phyloP scores from a whole-genome alignment of 495 filamentous ascomycete species.

The Sphaerosporella brunnea region DNA sequence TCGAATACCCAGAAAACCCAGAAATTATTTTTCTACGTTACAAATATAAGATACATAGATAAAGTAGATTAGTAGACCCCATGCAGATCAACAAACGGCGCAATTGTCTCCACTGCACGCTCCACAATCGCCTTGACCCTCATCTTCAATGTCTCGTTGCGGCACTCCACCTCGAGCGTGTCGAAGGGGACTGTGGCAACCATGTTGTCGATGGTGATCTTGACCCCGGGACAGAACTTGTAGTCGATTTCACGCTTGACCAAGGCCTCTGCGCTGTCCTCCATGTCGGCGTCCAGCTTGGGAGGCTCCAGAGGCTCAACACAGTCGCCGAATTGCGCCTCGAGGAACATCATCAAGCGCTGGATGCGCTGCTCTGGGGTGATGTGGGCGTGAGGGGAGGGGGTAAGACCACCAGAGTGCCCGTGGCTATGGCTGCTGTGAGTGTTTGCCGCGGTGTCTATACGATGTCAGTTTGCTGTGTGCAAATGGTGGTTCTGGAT shows the following conservation, averaged over 20 bases:
- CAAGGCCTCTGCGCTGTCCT: slow-evolving; percentile 8
- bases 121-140: slow-evolving; percentile 78
- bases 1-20: too few species aligned
- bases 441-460: slow-evolving; percentile 34
- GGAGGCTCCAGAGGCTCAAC: slow-evolving; percentile 47
- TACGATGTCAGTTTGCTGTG: slow-evolving; percentile 25
- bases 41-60: too few species aligned
- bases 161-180: slow-evolving; percentile 72
- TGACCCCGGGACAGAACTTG: slow-evolving; percentile 65
- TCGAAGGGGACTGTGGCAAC: slow-evolving; percentile 83
- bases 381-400: slow-evolving; percentile 54
- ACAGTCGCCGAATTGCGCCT: slow-evolving; percentile 83
- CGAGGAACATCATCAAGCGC: slow-evolving; percentile 85
- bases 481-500: not conserved
- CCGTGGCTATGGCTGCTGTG: slow-evolving; percentile 33
- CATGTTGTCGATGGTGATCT: slow-evolving; percentile 75
- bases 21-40: too few species aligned
- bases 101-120: slow-evolving; percentile 75
- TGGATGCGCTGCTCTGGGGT: slow-evolving; percentile 56
- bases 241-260: slow-evolving; percentile 34
- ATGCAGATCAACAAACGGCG: slow-evolving; percentile 38
- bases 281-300: slow-evolving; percentile 21
- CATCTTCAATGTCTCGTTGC: slow-evolving; percentile 51
- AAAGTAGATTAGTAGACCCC: slow-evolving; percentile 9
- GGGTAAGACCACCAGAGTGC: slow-evolving; percentile 32